Evolutionary conservation across 192 early-diverging fungal species (phyloP), one percentile per base, ranked within the genome.

Genomic region (Backusella parvicylindrica): DNA sequence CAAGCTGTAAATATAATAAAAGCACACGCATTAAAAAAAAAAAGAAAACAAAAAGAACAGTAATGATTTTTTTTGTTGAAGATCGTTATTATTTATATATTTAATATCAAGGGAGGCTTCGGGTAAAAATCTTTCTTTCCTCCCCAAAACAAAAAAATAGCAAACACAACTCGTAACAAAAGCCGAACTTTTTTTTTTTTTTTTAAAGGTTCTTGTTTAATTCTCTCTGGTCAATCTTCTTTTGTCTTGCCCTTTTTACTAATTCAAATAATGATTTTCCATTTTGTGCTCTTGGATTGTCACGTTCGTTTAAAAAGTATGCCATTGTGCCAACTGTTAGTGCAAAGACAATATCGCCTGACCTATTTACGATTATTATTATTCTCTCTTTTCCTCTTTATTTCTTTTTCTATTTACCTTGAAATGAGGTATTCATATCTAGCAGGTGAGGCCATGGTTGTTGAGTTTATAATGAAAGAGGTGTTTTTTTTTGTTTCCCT

Each of bases 261-360:
- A 89, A 74, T 13, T 87, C 82, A 32, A 77, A 70, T 26, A 89
- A 66, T 11, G 82, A 82, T 70, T 86, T 86, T 64, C 85, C 86
- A 23, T 84, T 74, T 33, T 81, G 75, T 28, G 81, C 74, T 33
- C 84, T 43, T 6, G 86, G 84, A 71, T 89, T 83, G 30, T 87
- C 86, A 2, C 79, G 70, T 63, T 89, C 88, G 43, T 87, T 86
- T 9, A 87, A 60, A 79, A 86, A 85, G 68, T 89, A 89, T 15
- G 85, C 88, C 12, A 83, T 64, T 15, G 85, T 77, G 30, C 86
- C 88, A 16, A 87, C 84, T 35, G 80, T 77, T 13, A 89, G 12
- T 1, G 88, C 86, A 69, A 87, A 87, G 12, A 84, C 72, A 56
- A 87, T 72, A 68, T 89, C 88, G 15, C 88, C 88, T 38, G 78